Conservation (phyloP, 2,329 filamentous ascomycete genomes). For the Pyrenophora graminea region DNA sequence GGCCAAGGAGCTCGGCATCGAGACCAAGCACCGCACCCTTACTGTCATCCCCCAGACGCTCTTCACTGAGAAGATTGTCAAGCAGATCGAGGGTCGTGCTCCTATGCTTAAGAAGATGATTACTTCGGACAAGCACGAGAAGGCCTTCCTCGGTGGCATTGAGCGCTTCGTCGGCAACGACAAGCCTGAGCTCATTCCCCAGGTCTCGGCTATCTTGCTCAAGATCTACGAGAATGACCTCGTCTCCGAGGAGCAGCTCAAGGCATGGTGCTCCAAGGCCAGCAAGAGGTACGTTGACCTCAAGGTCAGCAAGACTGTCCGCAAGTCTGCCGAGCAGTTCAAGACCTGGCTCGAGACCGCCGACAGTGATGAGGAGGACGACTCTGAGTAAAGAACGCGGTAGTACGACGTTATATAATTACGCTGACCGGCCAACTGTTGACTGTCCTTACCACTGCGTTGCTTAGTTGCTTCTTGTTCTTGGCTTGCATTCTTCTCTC, state of each 20-base stretch:
- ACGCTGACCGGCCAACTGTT: slow-evolving; percentile 10
- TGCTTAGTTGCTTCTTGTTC: slow-evolving; percentile 9
- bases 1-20: slow-evolving; percentile 93
- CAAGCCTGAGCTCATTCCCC: slow-evolving; percentile 74
- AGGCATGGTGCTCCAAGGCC: slow-evolving; percentile 89
- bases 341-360: slow-evolving; percentile 86
- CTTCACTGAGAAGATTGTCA: slow-evolving; percentile 86
- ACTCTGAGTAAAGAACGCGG: slow-evolving; percentile 29
- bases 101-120: slow-evolving; percentile 90
- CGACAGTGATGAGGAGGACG: slow-evolving; percentile 60
- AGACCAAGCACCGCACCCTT: slow-evolving; percentile 90
- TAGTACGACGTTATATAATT: not conserved
- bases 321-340: slow-evolving; percentile 92
- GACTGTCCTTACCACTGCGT: slow-evolving; percentile 12
- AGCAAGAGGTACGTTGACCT: slow-evolving; percentile 98
- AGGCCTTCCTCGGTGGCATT: slow-evolving; percentile 90
- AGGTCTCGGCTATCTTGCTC: slow-evolving; percentile 85
- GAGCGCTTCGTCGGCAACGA: slow-evolving; percentile 90
- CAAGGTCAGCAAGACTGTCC: slow-evolving; percentile 87
- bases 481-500: slow-evolving; percentile 14
- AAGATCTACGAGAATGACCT: slow-evolving; percentile 91
- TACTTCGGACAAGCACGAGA: slow-evolving; percentile 90
- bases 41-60: slow-evolving; percentile 90
- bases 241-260: slow-evolving; percentile 83
- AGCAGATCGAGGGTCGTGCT: slow-evolving; percentile 83